Evolutionary conservation across 1,284 basidiomycete genomes (phyloP), one percentile per base, ranked within the genome.

Genomic region (Leccinum brunneo-olivaceum): DNA sequence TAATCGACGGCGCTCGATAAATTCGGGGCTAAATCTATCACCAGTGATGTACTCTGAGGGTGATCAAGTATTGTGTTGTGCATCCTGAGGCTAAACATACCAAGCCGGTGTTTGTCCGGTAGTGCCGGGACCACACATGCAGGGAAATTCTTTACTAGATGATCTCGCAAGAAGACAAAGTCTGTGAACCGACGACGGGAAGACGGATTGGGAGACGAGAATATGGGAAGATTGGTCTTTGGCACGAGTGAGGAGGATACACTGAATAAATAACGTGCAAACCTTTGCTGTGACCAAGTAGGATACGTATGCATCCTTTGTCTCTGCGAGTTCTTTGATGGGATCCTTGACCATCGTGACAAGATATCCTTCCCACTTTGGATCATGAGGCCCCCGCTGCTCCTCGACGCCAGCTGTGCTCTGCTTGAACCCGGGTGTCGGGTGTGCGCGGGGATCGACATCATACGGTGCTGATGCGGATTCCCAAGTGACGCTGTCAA

Each of bases 111-210:
- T 67, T 98, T 98, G 66, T 94, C 94, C 4, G 95, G 96, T 39
- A 99, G 74, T 6, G 92, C 90, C 19, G 95, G 93, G 0, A 98
- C 89, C 16, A 98, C 90, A 57, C 91, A 95, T 44, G 95, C 96
- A 3, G 93, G 93, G 60, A 98, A 99, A 65, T 94, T 87, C 67
- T 84, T 84, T 16, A 81, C 77, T 25, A 99, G 79, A 57, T 96
- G 81, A 40, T 96, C 84, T 49, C 89, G 74, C 28, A 99, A 71
- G 63, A 98, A 98, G 28, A 90, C 87, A 66, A 99, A 99, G 67
- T 99, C 96, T 59, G 95, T 90, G 69, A 96, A 99, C 20, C 95
- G 79, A 49, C 95, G 76, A 43, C 95, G 79, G 12, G 87, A 72
- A 6, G 83, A 81, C 3, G 87, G 84, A 48, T 71, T 84, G 4